Base-by-base conservation (phyloP, 2,329 filamentous ascomycete species). In the Penicillium sp. region DNA sequence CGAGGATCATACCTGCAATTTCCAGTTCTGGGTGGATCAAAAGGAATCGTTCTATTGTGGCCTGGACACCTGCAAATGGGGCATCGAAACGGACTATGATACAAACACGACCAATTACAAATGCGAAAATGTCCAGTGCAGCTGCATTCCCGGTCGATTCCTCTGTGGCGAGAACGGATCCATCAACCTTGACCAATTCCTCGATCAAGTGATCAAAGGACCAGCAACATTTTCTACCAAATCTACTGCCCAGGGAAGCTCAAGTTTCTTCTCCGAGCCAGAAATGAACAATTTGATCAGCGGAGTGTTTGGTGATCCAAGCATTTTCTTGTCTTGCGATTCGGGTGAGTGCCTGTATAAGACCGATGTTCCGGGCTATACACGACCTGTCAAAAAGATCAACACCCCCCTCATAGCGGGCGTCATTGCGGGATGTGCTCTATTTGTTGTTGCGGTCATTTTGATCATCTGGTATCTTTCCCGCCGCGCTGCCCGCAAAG, bases 21-120 rank as follows among this genome's bases (percentile, higher is more conserved):
- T 98, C 53, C 92, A 98, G 66, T 98, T 98, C 68, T 98, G 92
- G 90, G 87, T 98, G 32, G 89, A 93, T 53, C 78, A 90, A 51
- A 74, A 77, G 47, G 92, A 98, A 67, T 96, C 92, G 1, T 98
- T 98, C 71, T 98, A 94, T 66, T 98, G 93, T 68, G 81, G 84
- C 46, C 72, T 98, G 41, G 79, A 86, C 55, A 82, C 82, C 11
- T 98, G 92, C 69, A 67, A 77, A 11, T 92, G 85, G 55, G 75
- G 67, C 34, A 79, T 83, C 60, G 75, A 84, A 40, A 82, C 81
- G 42, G 75, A 78, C 37, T 75, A 81, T 22, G 70, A 76, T 35
- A 76, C 78, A 54, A 98, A 98, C 66, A 80, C 76, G 38, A 96
- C 90, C 2, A 76, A 74, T 34, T 96, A 96, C 68, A 76, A 78